Percentiles rank a stretch among this genome's conserved stretches.
Evolutionary conservation across 73 alveolate genomes (phyloP).

Genomic region (Symbiodinium natans): DNA sequence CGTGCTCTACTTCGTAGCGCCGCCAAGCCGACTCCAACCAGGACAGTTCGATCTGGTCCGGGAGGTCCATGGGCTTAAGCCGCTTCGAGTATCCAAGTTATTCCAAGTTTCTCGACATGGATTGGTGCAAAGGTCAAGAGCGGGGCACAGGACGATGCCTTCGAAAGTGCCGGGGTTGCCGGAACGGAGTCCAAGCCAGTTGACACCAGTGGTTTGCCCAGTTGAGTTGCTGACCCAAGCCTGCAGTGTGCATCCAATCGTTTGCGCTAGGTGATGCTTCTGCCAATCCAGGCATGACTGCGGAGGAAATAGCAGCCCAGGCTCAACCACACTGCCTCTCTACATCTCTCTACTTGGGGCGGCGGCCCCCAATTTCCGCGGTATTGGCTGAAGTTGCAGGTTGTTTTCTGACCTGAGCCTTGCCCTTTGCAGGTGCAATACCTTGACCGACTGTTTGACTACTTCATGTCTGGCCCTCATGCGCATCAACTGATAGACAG

Average conservation of each 20-base stretch:
- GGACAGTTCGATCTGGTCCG: slow-evolving; percentile 87
- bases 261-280: slow-evolving; percentile 18
- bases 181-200: slow-evolving; percentile 44
- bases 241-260: neutral
- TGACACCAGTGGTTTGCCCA: slow-evolving; percentile 28
- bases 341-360: neutral
- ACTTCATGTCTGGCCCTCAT: slow-evolving; percentile 36
- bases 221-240: neutral
- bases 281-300: slow-evolving; percentile 86
- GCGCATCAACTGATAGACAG: neutral
- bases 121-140: slow-evolving; percentile 35
- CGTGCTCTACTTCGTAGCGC: slow-evolving; percentile 89
- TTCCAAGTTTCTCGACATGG: neutral
- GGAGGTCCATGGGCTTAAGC: neutral
- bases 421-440: slow-evolving; percentile 29
- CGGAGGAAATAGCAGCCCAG: slow-evolving; percentile 85
- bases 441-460: slow-evolving; percentile 89
- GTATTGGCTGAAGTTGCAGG: neutral
- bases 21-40: slow-evolving; percentile 61
- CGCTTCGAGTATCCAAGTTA: neutral
- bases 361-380: neutral
- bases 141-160: slow-evolving; percentile 41
- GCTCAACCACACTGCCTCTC: neutral
- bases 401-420: neutral
- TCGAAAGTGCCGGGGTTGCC: slow-evolving; percentile 59